A percentile compares a stretch with the other conserved stretches of the same genome.
phyloP scores from a whole-genome alignment of 1,284 basidiomycete species.

The Amylostereum areolatum region DNA sequence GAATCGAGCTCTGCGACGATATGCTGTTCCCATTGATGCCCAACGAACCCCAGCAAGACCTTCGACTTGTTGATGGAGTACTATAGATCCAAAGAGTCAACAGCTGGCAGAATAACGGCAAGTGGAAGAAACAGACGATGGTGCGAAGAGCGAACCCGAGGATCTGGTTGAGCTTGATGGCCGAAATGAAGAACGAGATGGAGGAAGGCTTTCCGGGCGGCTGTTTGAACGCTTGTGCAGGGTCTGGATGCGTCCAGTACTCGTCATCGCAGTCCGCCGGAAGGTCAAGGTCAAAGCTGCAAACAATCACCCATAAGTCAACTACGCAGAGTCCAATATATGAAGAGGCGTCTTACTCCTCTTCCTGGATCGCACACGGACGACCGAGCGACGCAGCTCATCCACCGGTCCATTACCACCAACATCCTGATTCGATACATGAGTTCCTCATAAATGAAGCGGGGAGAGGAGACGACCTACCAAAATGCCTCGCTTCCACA shows the following conservation, averaged over 20 bases:
- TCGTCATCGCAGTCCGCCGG: conserved; percentile 62
- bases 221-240: conserved; percentile 36
- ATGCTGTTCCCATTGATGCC: conserved; percentile 46
- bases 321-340: neutral
- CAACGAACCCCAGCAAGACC: conserved; percentile 38
- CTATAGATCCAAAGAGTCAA: conserved; percentile 18
- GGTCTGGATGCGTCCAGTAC: conserved; percentile 45
- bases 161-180: conserved; percentile 53
- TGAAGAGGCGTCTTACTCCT: conserved; percentile 69
- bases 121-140: conserved; percentile 27
- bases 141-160: conserved; percentile 49
- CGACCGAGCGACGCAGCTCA: conserved; percentile 72
- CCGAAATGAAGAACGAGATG: conserved; percentile 44
- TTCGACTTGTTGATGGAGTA: conserved; percentile 56
- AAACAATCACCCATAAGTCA: neutral
- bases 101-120: neutral
- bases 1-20: conserved; percentile 55
- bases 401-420: conserved; percentile 54
- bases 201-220: conserved; percentile 40
- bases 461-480: conserved; percentile 29
- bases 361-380: conserved; percentile 79
- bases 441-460: neutral
- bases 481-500: conserved; percentile 81
- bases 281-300: conserved; percentile 53
- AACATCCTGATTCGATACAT: conserved; percentile 42